Conservation (phyloP, 1,284 basidiomycete species). For the Apiotrichum brassicae region DNA sequence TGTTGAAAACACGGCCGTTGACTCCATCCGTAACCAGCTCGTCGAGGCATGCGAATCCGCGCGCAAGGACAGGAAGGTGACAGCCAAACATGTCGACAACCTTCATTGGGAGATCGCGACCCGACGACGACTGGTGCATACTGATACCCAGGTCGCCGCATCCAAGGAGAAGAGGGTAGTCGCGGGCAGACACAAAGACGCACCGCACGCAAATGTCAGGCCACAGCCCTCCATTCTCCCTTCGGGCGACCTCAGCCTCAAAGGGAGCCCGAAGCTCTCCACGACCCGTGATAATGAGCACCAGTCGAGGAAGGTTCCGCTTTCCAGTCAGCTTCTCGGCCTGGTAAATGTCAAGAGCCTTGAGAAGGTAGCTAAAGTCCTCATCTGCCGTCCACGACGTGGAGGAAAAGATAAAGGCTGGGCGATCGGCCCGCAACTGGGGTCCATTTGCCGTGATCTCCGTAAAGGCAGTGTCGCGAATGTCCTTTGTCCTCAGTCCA, state of each 20-base stretch:
- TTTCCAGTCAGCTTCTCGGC: slow-evolving; percentile 17
- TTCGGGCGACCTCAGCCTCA: slow-evolving; percentile 57
- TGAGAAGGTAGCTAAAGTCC: slow-evolving; percentile 78
- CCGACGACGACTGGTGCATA: slow-evolving; percentile 84
- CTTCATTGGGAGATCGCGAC: slow-evolving; percentile 96
- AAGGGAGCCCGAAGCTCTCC: slow-evolving; percentile 71
- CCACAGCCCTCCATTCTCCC: slow-evolving; percentile 62
- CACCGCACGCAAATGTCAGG: slow-evolving; percentile 74
- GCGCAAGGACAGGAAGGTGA: slow-evolving; percentile 82
- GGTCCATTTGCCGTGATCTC: slow-evolving; percentile 22
- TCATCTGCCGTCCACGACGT: slow-evolving; percentile 99
- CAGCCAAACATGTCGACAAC: slow-evolving; percentile 99
- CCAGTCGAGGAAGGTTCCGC: slow-evolving; percentile 59
- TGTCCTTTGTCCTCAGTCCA: slow-evolving; percentile 35
- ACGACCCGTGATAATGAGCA: slow-evolving; percentile 87
- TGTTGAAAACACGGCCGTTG: slow-evolving; percentile 75
- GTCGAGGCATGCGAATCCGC: slow-evolving; percentile 74
- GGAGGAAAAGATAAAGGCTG: slow-evolving; percentile 81
- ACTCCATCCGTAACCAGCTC: slow-evolving; percentile 78
- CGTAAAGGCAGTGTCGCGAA: slow-evolving; percentile 29
- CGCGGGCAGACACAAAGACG: slow-evolving; percentile 77
- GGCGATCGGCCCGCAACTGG: slow-evolving; percentile 59
- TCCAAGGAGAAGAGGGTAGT: slow-evolving; percentile 80
- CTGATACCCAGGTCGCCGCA: slow-evolving; percentile 88
- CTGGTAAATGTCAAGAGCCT: slow-evolving; percentile 59